Conservation (phyloP, 106 monocot species). For the Amphibolis antarctica region DNA sequence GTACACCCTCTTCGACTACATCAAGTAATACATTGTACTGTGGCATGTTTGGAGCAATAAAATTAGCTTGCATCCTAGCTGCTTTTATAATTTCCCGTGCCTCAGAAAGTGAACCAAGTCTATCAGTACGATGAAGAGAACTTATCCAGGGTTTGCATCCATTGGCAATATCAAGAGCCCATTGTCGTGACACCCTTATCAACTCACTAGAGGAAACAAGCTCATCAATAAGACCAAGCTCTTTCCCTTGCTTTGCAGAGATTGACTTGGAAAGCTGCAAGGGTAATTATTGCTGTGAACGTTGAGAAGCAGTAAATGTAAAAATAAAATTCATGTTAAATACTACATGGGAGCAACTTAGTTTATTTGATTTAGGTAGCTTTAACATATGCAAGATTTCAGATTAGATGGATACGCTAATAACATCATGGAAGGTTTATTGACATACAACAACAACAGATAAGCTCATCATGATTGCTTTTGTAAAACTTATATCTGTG, state of each 20-base stretch:
- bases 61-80: conserved; percentile 64
- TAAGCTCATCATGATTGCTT: too few species aligned
- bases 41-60: conserved; percentile 62
- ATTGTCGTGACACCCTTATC: conserved; percentile 51
- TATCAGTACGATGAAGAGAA: conserved; percentile 80
- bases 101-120: conserved; percentile 72
- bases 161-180: conserved; percentile 81
- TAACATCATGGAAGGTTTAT: too few species aligned
- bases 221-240: conserved; percentile 73
- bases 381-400: too few species aligned
- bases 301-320: not conserved
- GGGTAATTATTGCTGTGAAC: not conserved
- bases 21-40: conserved; percentile 79
- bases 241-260: conserved; percentile 64
- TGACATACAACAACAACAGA: too few species aligned
- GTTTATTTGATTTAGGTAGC: too few species aligned
- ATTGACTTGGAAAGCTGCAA: conserved; percentile 76
- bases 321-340: not conserved
- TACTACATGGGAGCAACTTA: too few species aligned
- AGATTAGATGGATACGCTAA: too few species aligned
- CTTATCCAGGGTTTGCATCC: conserved; percentile 78
- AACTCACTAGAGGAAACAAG: conserved; percentile 49
- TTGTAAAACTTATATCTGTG: too few species aligned
- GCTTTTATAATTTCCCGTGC: conserved; percentile 54
- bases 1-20: conserved; percentile 72